Evolutionary conservation across 371 early-diverging fungal genomes (phyloP).

Genomic region (Choanephora cucurbitarum): DNA sequence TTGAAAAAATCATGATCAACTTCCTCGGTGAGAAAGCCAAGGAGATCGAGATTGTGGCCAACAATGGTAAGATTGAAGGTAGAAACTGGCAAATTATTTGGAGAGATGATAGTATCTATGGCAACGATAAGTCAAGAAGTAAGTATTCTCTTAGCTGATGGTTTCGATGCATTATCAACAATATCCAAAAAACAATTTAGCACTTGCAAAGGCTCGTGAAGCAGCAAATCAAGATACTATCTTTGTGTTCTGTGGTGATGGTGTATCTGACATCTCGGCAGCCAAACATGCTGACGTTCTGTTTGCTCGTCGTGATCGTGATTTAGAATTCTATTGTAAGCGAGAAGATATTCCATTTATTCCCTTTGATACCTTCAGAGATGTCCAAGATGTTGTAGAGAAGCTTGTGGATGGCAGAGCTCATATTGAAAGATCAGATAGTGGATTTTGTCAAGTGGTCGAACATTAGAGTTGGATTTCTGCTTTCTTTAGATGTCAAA

Average conservation of each 20-base stretch:
- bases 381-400: conserved; percentile 38
- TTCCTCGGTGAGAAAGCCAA: conserved; percentile 49
- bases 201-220: conserved; percentile 40
- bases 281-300: conserved; percentile 67
- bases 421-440: conserved; percentile 31
- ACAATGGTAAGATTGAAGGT: conserved; percentile 42
- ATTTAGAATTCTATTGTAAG: conserved; percentile 63
- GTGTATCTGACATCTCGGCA: conserved; percentile 71
- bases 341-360: conserved; percentile 53
- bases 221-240: conserved; percentile 36
- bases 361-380: conserved; percentile 56
- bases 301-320: conserved; percentile 64
- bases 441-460: conserved; percentile 41
- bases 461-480: conserved; percentile 28
- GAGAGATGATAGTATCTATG: conserved; percentile 59
- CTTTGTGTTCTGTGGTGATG: conserved; percentile 71
- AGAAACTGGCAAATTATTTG: conserved; percentile 59
- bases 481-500: too few relatives aligned
- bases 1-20: conserved; percentile 47
- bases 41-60: conserved; percentile 50
- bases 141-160: too few relatives aligned
- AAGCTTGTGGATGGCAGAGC: conserved; percentile 34
- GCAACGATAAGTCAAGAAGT: conserved; percentile 62
- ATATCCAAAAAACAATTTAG: too few relatives aligned
- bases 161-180: too few relatives aligned